Percentiles rank a stretch among this genome's conserved stretches.
Conservation (phyloP, 257 asterid genomes). For the Capsicum rhomboideum region DNA sequence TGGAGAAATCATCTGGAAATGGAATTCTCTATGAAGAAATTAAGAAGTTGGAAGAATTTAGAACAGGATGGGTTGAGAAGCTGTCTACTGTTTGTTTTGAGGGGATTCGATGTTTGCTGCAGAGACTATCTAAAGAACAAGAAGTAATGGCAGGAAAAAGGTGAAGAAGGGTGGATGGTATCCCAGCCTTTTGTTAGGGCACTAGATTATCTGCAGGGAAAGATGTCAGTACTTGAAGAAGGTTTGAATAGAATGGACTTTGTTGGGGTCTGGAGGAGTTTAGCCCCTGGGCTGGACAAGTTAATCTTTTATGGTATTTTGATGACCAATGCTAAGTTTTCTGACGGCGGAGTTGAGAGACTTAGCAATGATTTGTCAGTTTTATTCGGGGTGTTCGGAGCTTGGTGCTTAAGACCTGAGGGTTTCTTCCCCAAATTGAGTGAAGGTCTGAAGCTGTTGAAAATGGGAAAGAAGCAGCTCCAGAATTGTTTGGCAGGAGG, state of each 20-base stretch:
- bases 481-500: slow-evolving; percentile 46
- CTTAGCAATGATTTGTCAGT: slow-evolving; percentile 57
- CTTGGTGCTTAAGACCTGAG: slow-evolving; percentile 88
- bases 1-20: slow-evolving; percentile 20
- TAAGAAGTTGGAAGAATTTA: slow-evolving; percentile 48
- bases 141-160: slow-evolving; percentile 84
- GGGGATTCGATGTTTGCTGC: slow-evolving; percentile 74
- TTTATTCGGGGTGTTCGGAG: slow-evolving; percentile 56
- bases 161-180: slow-evolving; percentile 44
- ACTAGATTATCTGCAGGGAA: slow-evolving; percentile 73
- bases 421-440: slow-evolving; percentile 81
- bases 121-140: slow-evolving; percentile 80
- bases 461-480: slow-evolving; percentile 37
- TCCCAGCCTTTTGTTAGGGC: slow-evolving; percentile 65
- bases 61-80: slow-evolving; percentile 74
- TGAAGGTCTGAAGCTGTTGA: slow-evolving; percentile 72
- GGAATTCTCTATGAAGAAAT: slow-evolving; percentile 45
- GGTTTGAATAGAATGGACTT: slow-evolving; percentile 59
- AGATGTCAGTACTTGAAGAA: slow-evolving; percentile 53
- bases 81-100: slow-evolving; percentile 67
- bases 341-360: slow-evolving; percentile 62
- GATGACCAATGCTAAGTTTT: slow-evolving; percentile 51
- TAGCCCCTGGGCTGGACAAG: slow-evolving; percentile 66
- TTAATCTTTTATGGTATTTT: slow-evolving; percentile 46
- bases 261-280: slow-evolving; percentile 72